Evolutionary conservation across 2,329 filamentous ascomycete species (phyloP).

Genomic region (Fusarium sp.): DNA sequence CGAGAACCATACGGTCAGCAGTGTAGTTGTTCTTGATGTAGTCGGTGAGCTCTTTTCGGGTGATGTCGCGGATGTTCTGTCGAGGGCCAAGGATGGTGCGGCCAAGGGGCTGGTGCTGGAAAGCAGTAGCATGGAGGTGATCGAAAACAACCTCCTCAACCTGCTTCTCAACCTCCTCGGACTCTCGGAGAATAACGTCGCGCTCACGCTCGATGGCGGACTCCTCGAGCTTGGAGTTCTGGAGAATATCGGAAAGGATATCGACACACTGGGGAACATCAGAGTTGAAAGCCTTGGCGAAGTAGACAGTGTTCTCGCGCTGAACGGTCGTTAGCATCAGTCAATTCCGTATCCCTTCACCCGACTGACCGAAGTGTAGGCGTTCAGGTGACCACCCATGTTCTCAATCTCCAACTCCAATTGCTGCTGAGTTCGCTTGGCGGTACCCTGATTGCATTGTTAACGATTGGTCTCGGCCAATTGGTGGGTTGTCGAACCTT

Average conservation of each 20-base stretch:
- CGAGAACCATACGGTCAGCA: conserved; percentile 98
- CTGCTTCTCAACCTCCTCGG: conserved; percentile 99
- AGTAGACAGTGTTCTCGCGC: conserved; percentile 99
- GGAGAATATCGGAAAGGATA: conserved; percentile 98
- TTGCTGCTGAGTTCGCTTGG: conserved; percentile 94
- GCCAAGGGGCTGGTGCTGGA: conserved; percentile 93
- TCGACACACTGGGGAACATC: conserved; percentile 97
- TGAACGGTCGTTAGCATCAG: conserved; percentile 50
- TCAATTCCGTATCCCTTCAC: conserved; percentile 30
- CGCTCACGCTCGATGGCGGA: conserved; percentile 95
- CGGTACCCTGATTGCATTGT: conserved; percentile 73
- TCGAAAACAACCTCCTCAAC: conserved; percentile 99
- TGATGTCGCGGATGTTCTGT: conserved; percentile 98
- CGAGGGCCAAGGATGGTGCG: conserved; percentile 97
- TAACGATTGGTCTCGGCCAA: conserved; percentile 26
- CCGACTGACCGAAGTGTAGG: conserved; percentile 92
- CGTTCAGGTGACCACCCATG: conserved; percentile 99
- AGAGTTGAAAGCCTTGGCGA: conserved; percentile 98
- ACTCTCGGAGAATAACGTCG: conserved; percentile 97
- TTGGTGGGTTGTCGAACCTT: conserved; percentile 70
- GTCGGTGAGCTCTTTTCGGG: conserved; percentile 85
- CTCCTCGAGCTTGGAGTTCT: conserved; percentile 97
- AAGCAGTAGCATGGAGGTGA: conserved; percentile 97
- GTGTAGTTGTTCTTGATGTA: conserved; percentile 99
- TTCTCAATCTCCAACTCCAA: conserved; percentile 99